Percentiles rank a stretch among this genome's conserved stretches.
These are phyloP conservation scores for Naegleria gruberi DNA, from an alignment of 208 protist species.

Conservation along the genomic window DNA sequence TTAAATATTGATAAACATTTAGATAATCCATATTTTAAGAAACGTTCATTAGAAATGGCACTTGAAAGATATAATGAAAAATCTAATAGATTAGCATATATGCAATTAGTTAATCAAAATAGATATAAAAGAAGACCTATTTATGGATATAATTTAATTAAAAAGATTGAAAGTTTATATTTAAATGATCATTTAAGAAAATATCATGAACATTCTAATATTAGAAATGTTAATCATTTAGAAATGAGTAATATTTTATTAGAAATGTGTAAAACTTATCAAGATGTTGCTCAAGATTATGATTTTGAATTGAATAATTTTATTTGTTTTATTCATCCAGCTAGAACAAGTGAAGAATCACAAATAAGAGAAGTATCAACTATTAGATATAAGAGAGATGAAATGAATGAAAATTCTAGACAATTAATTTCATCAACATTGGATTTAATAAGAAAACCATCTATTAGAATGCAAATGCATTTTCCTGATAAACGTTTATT, in stretches of 20 bases:
- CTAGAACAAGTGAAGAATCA: background rate
- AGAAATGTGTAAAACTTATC: background rate
- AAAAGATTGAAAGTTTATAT: background rate
- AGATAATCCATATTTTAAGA: background rate
- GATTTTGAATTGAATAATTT: constrained; percentile 16
- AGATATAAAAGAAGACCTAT: constrained; percentile 26
- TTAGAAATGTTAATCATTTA: background rate
- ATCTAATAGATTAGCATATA: background rate
- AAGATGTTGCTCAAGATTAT: background rate
- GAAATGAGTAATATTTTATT: background rate
- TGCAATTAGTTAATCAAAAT: constrained; percentile 25
- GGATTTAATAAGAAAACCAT: background rate
- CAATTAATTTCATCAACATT: background rate
- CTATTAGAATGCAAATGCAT: constrained; percentile 49
- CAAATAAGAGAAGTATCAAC: background rate
- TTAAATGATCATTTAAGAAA: background rate
- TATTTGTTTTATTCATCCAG: background rate
- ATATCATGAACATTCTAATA: too few relatives aligned
- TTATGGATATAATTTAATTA: constrained; percentile 29
- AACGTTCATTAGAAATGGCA: background rate
- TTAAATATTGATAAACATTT: background rate
- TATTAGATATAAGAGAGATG: background rate
- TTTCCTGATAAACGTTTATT: constrained; percentile 89
- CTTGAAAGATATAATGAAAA: constrained; percentile 18
- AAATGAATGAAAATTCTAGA: constrained; percentile 15